Evolutionary conservation across 495 filamentous ascomycete genomes (phyloP).

Genomic region (Saxophila tyrrhenica): DNA sequence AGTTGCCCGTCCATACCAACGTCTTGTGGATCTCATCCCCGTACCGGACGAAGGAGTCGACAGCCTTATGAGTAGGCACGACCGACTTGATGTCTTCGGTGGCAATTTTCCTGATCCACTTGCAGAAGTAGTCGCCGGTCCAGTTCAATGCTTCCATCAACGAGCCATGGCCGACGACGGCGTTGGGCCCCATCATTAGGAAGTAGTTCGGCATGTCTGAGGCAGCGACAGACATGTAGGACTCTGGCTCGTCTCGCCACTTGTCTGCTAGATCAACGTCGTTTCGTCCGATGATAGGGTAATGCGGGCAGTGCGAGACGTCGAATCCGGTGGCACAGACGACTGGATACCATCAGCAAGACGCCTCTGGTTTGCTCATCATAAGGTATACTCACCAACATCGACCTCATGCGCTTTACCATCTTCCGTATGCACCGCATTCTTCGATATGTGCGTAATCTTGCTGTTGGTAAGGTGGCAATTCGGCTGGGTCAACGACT

Average conservation of each 20-base stretch:
- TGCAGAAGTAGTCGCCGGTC: constrained; percentile 41
- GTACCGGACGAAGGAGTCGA: constrained; percentile 13
- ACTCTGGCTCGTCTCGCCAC: constrained; percentile 20
- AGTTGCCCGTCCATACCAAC: constrained; percentile 12
- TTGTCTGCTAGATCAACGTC: constrained; percentile 18
- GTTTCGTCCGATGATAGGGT: constrained; percentile 20
- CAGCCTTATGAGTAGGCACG: constrained; percentile 7
- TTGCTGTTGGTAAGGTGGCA: constrained; percentile 22
- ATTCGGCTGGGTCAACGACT: constrained; percentile 26
- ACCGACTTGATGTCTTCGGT: constrained; percentile 36
- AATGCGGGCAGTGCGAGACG: constrained; percentile 23
- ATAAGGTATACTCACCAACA: constrained; percentile 30
- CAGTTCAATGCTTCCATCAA: constrained; percentile 36
- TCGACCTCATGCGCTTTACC: constrained; percentile 24
- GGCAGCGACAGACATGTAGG: constrained; percentile 26
- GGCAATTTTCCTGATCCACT: constrained; percentile 37
- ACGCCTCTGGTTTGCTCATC: constrained; percentile 8
- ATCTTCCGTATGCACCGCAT: constrained; percentile 24
- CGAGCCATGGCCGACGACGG: constrained; percentile 25
- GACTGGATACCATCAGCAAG: constrained; percentile 15
- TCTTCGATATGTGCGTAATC: constrained; percentile 21
- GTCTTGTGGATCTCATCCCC: constrained; percentile 15
- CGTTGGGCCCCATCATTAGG: constrained; percentile 30
- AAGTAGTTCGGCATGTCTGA: constrained; percentile 29
- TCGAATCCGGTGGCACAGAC: constrained; percentile 32